Base-by-base conservation (phyloP, 2,329 filamentous ascomycete species). In the Lanzia echinophila region DNA sequence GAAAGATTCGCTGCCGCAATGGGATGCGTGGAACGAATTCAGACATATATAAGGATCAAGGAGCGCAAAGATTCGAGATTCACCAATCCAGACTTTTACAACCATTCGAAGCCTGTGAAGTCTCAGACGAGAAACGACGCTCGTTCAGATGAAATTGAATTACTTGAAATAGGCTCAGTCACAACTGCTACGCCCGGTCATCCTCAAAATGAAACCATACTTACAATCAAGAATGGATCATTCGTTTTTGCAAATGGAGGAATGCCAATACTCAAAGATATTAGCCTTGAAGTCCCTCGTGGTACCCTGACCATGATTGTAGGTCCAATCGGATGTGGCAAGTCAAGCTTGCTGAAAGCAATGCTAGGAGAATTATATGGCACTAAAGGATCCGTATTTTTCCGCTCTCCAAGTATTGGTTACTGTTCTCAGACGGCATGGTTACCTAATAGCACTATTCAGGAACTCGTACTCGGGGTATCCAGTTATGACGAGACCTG, bases 401-500 rank as follows among this genome's bases (percentile, higher is more conserved):
- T 57, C n/a, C 41, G 20, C 8, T 43, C 55, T 6, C 48, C 38
- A 4, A 50, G 49, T 2, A 47, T 72, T 12, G 72, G 70, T 0
- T 77, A 72, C 58, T 75, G 73, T 51, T 69, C 70, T 43, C 75
- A 78, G 49, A 65, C 62, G 0, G 69, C 74, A 0, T 78, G 74
- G 73, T 65, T 75, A 1, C 65, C 66, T 3, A 76, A 76, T 53
- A 64, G 58, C 1, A 70, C 68, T 0, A 60, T 76, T n/a, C 64
- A 65, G 7, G 58, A 72, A 0, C 72, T 71, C 34, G 72, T 78
- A 5, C 55, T 71, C 0, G 73, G 70, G 0, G 50, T 53, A 12
- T 61, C 60, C 0, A 44, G 50, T 12, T 60, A 59, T 36, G 65
- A 71, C 44, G 58, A 59, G 6, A 53, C 51, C 10, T 68, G 64